Evolutionary conservation across 1,284 basidiomycete genomes (phyloP).

Genomic region (Ceratobasidium sp.): DNA sequence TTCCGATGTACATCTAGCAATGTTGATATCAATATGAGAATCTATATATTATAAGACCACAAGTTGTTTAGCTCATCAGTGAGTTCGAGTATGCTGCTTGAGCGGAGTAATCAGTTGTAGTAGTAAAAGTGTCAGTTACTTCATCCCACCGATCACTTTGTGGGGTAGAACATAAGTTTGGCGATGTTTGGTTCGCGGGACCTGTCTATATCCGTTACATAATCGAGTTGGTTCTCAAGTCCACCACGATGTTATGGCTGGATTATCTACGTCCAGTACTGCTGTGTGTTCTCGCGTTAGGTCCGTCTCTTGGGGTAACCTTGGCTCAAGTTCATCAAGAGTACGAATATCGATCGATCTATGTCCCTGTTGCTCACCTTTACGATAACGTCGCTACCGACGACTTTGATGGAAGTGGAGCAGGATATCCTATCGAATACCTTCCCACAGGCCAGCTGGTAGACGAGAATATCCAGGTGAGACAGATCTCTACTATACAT

Average conservation of each 20-base stretch:
- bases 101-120: too few relatives aligned
- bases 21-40: too few relatives aligned
- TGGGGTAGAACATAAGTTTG: too few relatives aligned
- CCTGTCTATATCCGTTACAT: background rate
- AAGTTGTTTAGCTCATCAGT: too few relatives aligned
- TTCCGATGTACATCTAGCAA: too few relatives aligned
- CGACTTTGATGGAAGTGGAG: slow-evolving; percentile 49
- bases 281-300: background rate
- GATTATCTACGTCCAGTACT: background rate
- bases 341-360: slow-evolving; percentile 44
- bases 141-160: too few relatives aligned
- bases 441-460: slow-evolving; percentile 47
- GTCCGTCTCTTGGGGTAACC: background rate
- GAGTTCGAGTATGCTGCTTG: too few relatives aligned
- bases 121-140: too few relatives aligned
- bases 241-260: slow-evolving; percentile 1
- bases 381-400: slow-evolving; percentile 50
- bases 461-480: slow-evolving; percentile 47
- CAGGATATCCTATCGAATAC: slow-evolving; percentile 45
- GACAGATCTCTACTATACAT: background rate
- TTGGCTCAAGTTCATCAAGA: slow-evolving; percentile 5
- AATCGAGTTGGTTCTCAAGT: background rate
- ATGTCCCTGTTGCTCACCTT: slow-evolving; percentile 46
- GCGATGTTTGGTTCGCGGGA: too few relatives aligned
- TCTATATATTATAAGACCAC: too few relatives aligned